These are phyloP conservation scores for Colletotrichum filicis DNA, from an alignment of 2,329 filamentous ascomycete genomes.

Conservation along the genomic window DNA sequence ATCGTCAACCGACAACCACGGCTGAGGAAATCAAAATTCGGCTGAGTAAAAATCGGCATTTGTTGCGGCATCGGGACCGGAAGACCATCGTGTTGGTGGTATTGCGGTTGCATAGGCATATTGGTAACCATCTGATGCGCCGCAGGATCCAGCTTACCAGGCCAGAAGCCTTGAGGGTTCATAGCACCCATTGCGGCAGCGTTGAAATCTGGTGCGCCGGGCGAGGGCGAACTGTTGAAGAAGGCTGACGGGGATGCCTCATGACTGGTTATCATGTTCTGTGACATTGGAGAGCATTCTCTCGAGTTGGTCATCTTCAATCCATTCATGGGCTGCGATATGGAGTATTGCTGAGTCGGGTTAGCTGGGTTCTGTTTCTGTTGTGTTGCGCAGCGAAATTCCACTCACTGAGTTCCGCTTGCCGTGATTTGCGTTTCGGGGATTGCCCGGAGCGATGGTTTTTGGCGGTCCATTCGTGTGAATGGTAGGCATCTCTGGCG, in stretches of 20 bases:
- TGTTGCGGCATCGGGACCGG: constrained; percentile 44
- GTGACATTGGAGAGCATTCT: constrained; percentile 65
- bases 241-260: constrained; percentile 61
- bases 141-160: constrained; percentile 43
- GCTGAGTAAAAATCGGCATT: constrained; percentile 40
- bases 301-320: constrained; percentile 58
- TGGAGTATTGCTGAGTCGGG: constrained; percentile 58
- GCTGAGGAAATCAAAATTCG: constrained; percentile 44
- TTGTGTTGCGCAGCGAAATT: not conserved
- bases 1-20: constrained; percentile 63
- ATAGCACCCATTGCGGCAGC: constrained; percentile 35
- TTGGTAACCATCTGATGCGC: constrained; percentile 35
- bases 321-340: constrained; percentile 62
- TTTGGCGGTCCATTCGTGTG: constrained; percentile 46
- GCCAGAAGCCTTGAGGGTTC: constrained; percentile 49
- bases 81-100: constrained; percentile 41
- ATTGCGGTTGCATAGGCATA: constrained; percentile 25
- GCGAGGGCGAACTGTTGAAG: constrained; percentile 59
- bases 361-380: constrained; percentile 40
- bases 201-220: constrained; percentile 52
- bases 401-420: constrained; percentile 42
- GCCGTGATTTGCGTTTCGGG: constrained; percentile 43
- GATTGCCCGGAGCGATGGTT: constrained; percentile 40
- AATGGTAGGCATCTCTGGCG: constrained; percentile 54
- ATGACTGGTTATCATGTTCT: constrained; percentile 60